phyloP scores from a whole-genome alignment of 257 asterid genomes.

The Nicotiana sylvestris region DNA sequence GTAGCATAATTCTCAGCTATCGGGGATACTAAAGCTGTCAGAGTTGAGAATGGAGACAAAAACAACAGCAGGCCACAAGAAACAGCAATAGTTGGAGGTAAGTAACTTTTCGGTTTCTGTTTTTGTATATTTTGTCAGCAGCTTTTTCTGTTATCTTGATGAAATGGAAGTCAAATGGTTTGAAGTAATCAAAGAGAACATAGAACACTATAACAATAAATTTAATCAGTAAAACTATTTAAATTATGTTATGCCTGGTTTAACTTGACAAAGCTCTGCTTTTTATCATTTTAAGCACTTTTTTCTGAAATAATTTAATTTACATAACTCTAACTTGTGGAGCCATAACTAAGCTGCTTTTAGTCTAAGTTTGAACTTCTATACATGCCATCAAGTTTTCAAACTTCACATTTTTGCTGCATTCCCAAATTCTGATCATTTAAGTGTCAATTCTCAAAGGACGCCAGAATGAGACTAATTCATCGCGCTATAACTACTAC shows the following conservation, averaged over 20 bases:
- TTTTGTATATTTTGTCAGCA: not conserved
- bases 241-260: not conserved
- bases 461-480: constrained; percentile 3
- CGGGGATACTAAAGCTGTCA: constrained; percentile 57
- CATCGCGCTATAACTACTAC: constrained; percentile 7
- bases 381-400: not conserved
- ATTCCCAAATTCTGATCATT: not conserved
- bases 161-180: not conserved
- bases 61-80: constrained; percentile 19
- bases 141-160: not conserved
- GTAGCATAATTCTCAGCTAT: constrained; percentile 40
- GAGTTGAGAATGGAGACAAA: constrained; percentile 32
- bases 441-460: not conserved
- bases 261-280: too few species aligned
- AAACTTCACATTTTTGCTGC: not conserved
- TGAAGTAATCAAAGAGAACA: not conserved
- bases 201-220: not conserved
- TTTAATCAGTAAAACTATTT: not conserved
- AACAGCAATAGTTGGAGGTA: constrained; percentile 34
- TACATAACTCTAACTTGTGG: too few species aligned
- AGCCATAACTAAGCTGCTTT: too few species aligned
- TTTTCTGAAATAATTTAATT: too few species aligned
- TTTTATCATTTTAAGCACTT: too few species aligned
- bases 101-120: constrained; percentile 21
- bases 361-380: not conserved